These are phyloP conservation scores for Ilyonectria destructans DNA, from an alignment of 2,329 filamentous ascomycete genomes.

Conservation along the genomic window DNA sequence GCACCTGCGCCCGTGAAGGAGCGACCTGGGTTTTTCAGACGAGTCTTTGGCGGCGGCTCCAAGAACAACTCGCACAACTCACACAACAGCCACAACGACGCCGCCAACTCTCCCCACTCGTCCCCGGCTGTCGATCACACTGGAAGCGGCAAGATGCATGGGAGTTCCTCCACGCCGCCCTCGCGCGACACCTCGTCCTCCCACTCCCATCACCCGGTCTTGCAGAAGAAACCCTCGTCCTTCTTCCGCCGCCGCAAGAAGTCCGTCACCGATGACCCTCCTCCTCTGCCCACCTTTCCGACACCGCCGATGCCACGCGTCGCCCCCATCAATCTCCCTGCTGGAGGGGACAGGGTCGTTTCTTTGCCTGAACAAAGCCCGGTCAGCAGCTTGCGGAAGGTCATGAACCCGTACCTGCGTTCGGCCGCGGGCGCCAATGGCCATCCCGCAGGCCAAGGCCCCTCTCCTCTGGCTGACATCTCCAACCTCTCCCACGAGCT, in stretches of 20 bases:
- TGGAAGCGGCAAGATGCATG: conserved; percentile 57
- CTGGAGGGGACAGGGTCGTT: conserved; percentile 50
- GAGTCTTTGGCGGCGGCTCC: conserved; percentile 81
- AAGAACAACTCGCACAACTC: conserved; percentile 58
- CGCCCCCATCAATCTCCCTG: conserved; percentile 53
- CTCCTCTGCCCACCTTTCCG: conserved; percentile 70
- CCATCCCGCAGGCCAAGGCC: conserved; percentile 47
- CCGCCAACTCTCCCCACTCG: conserved; percentile 45
- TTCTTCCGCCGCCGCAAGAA: conserved; percentile 97
- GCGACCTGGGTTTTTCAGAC: conserved; percentile 90
- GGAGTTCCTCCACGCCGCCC: conserved; percentile 66
- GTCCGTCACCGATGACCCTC: conserved; percentile 81
- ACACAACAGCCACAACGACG: conserved; percentile 36
- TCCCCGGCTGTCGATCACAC: conserved; percentile 50
- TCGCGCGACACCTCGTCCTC: conserved; percentile 64
- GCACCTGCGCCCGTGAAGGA: conserved; percentile 71
- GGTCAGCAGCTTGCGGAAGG: conserved; percentile 85
- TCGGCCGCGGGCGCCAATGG: conserved; percentile 50
- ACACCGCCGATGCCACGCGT: conserved; percentile 59
- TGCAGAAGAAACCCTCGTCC: conserved; percentile 93
- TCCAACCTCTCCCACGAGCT: conserved; percentile 45
- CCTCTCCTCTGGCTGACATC: conserved; percentile 46
- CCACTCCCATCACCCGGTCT: conserved; percentile 65
- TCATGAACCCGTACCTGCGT: conserved; percentile 88
- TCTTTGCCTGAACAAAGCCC: conserved; percentile 70